Base-by-base conservation (phyloP, 257 asterid genomes). In the Verbascum thapsus region DNA sequence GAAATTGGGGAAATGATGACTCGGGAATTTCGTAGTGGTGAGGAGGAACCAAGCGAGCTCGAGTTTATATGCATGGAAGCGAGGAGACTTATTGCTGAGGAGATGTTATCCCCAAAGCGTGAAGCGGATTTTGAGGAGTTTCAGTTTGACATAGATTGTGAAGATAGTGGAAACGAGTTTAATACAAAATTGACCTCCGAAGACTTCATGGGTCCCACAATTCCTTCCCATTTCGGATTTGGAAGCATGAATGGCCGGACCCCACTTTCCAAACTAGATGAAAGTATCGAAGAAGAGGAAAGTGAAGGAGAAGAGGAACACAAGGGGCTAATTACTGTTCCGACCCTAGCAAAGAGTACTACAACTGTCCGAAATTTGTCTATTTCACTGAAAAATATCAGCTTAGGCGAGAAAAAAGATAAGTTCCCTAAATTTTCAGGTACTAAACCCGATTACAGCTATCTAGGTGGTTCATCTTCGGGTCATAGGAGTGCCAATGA, bases 1-100 rank as follows among this genome's bases (percentile, higher is more conserved):
- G 97, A 92, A 83, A 89, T 92, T 44, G 99, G 96, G 11, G 97
- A 86, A 82, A 92, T 92, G 97, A 92, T 92, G 99, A 92, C 94
- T 38, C 69, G 97, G 71, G 99, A 87, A 73, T 85, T 89, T 47
- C 88, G 90, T 7, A 74, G 90, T 57, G 90, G 91, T 5, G 97
- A 87, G 49, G 99, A 92, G 76, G 99, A 89, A 70, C 99, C 99
- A 7, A 92, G 99, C 67, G 98, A 87, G 82, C 92, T 92, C 12
- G 98, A 92, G 76, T 78, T 86, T 65, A 72, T 89, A 50, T 88
- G 96, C 69, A 82, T 92, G 1, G 97, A 92, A 74, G 97, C 95
- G 3, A 69, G 82, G 59, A 78, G 79, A 72, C 76, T 89, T 53
- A 66, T 81, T 12, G 68, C 83, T 9, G 96, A 86, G 64, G 95